Conservation (phyloP, 225 moss, liverwort and hornwort genomes). For the Sphagnum tenellum region DNA sequence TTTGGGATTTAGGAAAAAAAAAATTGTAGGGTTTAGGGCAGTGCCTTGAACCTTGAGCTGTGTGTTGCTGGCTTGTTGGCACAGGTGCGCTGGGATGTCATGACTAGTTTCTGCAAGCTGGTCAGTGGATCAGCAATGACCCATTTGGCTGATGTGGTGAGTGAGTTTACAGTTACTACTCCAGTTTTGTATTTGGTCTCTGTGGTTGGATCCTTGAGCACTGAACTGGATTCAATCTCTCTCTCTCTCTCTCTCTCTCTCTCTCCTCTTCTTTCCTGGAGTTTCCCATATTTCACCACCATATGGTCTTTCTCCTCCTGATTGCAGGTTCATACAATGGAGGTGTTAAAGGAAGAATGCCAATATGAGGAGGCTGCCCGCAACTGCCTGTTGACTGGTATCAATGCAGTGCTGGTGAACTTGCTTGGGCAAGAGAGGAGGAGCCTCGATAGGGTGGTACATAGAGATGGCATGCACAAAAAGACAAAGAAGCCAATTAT, state of each 20-base stretch:
- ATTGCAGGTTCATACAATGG: conserved; percentile 54
- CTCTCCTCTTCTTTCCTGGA: too few relatives aligned
- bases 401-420: conserved; percentile 55
- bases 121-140: conserved; percentile 32
- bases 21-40: too few relatives aligned
- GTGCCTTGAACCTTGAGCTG: conserved; percentile 4
- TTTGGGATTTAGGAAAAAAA: too few relatives aligned
- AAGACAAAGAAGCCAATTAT: conserved; percentile 15
- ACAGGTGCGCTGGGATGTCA: conserved; percentile 60
- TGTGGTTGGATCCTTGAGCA: too few relatives aligned
- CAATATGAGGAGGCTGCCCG: conserved; percentile 62
- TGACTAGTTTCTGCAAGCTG: conserved; percentile 53
- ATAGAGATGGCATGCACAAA: background rate
- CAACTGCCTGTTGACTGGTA: conserved; percentile 48
- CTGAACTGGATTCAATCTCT: too few relatives aligned
- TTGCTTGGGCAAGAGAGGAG: conserved; percentile 31
- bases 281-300: too few relatives aligned
- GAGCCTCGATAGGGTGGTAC: conserved; percentile 5
- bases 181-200: too few relatives aligned
- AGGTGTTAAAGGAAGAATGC: conserved; percentile 58
- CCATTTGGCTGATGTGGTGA: conserved; percentile 51
- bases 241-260: too few relatives aligned
- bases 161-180: background rate
- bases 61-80: conserved; percentile 5
- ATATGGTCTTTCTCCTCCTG: background rate